Conservation (phyloP, 768 basidiomycete genomes). For the Boletales sp. region DNA sequence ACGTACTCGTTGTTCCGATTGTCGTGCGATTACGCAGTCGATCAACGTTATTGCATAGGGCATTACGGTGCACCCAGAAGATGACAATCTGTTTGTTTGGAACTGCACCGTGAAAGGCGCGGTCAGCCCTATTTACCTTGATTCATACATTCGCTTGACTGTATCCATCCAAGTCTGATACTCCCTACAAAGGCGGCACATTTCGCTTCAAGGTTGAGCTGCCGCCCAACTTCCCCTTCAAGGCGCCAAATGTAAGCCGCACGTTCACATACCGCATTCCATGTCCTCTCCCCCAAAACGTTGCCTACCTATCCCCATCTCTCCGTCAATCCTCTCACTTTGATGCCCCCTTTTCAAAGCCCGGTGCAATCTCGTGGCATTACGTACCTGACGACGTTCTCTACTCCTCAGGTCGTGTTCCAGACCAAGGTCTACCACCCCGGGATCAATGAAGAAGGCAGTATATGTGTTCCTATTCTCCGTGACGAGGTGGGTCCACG, state of each 20-base stretch:
- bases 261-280: conserved; percentile 3
- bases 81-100: conserved; percentile 76
- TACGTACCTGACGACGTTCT: conserved; percentile 16
- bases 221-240: conserved; percentile 85
- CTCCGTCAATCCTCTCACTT: neutral
- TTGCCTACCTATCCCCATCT: conserved; percentile 5
- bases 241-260: conserved; percentile 65
- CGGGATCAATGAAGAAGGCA: conserved; percentile 85
- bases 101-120: conserved; percentile 72
- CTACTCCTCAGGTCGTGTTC: conserved; percentile 62
- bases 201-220: conserved; percentile 72
- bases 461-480: conserved; percentile 79
- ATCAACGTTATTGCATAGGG: conserved; percentile 41
- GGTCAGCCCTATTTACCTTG: conserved; percentile 39
- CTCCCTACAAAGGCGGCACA: conserved; percentile 80
- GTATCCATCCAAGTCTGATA: conserved; percentile 49
- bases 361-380: conserved; percentile 1
- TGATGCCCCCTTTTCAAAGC: neutral
- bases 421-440: conserved; percentile 88
- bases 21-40: conserved; percentile 6
- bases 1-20: conserved; percentile 18
- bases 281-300: conserved; percentile 17
- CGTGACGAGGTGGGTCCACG: conserved; percentile 66
- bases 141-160: conserved; percentile 1
- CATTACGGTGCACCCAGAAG: conserved; percentile 56